Conservation (phyloP, 2,329 filamentous ascomycete genomes). For the Teratosphaeria gauchensis region DNA sequence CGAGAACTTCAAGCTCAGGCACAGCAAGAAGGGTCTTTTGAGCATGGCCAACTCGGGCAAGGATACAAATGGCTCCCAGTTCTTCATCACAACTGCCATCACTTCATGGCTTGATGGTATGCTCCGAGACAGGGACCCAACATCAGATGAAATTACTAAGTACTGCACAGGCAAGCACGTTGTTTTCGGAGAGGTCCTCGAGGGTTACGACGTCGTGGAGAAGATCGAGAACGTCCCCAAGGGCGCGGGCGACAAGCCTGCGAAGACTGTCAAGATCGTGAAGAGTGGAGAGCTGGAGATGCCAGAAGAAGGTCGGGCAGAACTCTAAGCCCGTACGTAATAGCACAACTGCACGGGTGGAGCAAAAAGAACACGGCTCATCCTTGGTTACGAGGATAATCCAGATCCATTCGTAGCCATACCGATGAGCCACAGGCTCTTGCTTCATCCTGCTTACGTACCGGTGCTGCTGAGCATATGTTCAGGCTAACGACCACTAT, state of each 20-base stretch:
- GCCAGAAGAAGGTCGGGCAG: constrained; percentile 81
- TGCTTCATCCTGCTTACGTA: constrained; percentile 5
- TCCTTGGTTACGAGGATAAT: background rate
- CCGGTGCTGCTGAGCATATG: constrained; percentile 5
- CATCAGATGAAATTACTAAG: background rate
- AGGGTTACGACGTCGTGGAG: constrained; percentile 72
- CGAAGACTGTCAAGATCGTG: constrained; percentile 60
- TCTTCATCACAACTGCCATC: constrained; percentile 80
- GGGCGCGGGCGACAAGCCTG: constrained; percentile 57
- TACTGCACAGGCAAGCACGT: constrained; percentile 63
- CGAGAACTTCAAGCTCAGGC: constrained; percentile 93
- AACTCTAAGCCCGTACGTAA: constrained; percentile 51
- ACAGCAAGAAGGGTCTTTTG: constrained; percentile 72
- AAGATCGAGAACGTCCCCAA: constrained; percentile 67
- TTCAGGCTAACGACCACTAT: background rate
- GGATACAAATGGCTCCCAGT: constrained; percentile 82
- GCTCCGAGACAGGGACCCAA: background rate
- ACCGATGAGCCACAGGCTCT: constrained; percentile 1
- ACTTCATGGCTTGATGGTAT: constrained; percentile 33
- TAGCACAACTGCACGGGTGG: background rate
- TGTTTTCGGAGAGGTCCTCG: constrained; percentile 80
- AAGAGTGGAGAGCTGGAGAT: constrained; percentile 79
- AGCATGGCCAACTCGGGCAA: constrained; percentile 42
- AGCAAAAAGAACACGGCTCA: background rate
- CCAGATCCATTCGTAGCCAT: background rate